phyloP scores from a whole-genome alignment of 2,329 filamentous ascomycete species.

The Penicillium sp. region DNA sequence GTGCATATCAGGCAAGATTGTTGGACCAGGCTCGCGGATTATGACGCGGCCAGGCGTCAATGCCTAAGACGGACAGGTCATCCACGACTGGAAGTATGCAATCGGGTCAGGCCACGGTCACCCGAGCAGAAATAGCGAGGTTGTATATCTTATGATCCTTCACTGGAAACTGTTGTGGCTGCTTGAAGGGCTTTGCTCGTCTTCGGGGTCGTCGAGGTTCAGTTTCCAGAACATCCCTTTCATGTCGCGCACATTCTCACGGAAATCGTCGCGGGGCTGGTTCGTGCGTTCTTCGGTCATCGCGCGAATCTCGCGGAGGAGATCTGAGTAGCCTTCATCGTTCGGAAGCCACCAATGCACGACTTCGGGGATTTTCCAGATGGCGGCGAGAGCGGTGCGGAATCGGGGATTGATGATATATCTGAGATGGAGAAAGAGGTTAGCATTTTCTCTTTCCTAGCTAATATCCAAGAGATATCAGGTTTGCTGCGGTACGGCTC shows the following conservation, averaged over 20 bases:
- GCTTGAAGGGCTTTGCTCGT: constrained; percentile 28
- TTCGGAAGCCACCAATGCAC: constrained; percentile 87
- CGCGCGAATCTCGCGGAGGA: constrained; percentile 72
- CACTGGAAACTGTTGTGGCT: constrained; percentile 13
- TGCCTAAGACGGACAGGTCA: no score
- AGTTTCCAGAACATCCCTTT: constrained; percentile 68
- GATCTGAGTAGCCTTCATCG: constrained; percentile 68
- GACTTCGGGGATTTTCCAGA: constrained; percentile 70
- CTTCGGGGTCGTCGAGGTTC: constrained; percentile 50
- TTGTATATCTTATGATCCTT: no score
- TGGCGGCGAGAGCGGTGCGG: constrained; percentile 69
- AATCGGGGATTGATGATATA: constrained; percentile 78
- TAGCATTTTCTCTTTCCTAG: no score
- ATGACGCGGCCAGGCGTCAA: no score
- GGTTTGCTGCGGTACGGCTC: no score
- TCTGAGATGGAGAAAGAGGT: constrained; percentile 48
- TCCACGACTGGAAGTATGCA: no score
- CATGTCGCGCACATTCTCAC: constrained; percentile 69
- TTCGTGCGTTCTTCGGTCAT: constrained; percentile 76
- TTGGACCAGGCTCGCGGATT: no score
- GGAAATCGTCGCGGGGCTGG: constrained; percentile 50
- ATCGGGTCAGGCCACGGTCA: no score
- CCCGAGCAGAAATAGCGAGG: no score
- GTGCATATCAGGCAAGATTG: no score
- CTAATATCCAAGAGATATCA: no score